Evolutionary conservation across 1,139 yeast genomes (phyloP), one percentile per base, ranked within the genome.

Genomic region (Blastobotrys ciferrii): DNA sequence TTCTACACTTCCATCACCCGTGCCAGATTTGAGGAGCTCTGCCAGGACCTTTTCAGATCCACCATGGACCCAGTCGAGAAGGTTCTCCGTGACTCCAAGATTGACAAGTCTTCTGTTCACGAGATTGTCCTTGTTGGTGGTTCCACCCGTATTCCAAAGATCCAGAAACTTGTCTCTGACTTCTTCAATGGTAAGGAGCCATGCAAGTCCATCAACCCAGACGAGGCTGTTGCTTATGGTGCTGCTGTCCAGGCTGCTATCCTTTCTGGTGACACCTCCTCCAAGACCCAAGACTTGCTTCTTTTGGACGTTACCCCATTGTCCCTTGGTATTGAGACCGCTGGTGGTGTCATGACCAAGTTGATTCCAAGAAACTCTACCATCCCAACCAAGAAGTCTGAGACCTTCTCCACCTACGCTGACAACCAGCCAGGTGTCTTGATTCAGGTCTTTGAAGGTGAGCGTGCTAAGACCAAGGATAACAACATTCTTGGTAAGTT

Each of bases 241-340:
- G 96, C 96, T 55, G 96, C 96, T 60, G 96, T 88, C 58, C 97
- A 89, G 76, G 97, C 95, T 53, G 97, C 96, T 80, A 91, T 89
- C 60, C 76, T 89, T 59, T 81, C 94, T 56, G 96, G 96, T 72
- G 94, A 87, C 73, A 80, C 79, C 53, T 77, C 77, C 53, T 78
- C 82, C 62, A 80, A 80, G 75, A 84, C 88, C 50, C 95, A 87
- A 69, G 96, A 87, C 70, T 80, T 88, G 67, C 84, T 88, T 63
- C 76, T 88, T 66, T 80, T 88, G 66, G 97, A 88, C 76, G 96
- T 87, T 64, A 87, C 88, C 68, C 96, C 98, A 72, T 81, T 89
- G 70, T 87, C 96, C 59, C 74, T 89, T 62, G 97, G 97, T 78
- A 91, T 89, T 69, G 97, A 91, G 76, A 89, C 96, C 67, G 86